A percentile compares a stretch with the other conserved stretches of the same genome.
These are phyloP conservation scores for Saitozyma sp. DNA, from an alignment of 768 basidiomycete genomes.

Conservation along the genomic window DNA sequence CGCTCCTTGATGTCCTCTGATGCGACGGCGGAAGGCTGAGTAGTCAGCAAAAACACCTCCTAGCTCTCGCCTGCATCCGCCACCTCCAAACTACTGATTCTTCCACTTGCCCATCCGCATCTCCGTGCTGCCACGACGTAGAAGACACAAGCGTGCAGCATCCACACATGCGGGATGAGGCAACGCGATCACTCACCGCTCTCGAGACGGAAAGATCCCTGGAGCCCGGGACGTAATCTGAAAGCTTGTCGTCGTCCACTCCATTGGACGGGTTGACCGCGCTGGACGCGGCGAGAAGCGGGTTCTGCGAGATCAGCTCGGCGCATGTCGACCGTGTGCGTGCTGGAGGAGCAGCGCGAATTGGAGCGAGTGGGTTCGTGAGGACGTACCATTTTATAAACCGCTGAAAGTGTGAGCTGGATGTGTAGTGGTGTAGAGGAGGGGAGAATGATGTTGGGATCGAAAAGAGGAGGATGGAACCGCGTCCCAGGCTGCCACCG, in stretches of 20 bases:
- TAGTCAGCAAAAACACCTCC: conserved; percentile 4
- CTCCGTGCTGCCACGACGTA: not conserved
- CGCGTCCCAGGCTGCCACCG: not conserved
- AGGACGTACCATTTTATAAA: conserved; percentile 11
- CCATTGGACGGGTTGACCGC: conserved; percentile 4
- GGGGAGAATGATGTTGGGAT: too few relatives aligned
- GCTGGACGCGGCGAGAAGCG: conserved; percentile 33
- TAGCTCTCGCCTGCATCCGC: not conserved
- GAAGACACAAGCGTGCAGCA: too few relatives aligned
- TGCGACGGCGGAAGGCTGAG: conserved; percentile 57
- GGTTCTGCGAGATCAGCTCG: conserved; percentile 28
- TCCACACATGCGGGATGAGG: not conserved
- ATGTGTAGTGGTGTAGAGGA: too few relatives aligned
- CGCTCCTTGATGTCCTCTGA: conserved; percentile 65
- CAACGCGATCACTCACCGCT: conserved; percentile 60
- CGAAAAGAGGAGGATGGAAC: conserved; percentile 3
- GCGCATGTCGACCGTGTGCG: not conserved
- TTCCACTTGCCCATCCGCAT: not conserved
- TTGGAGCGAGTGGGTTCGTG: too few relatives aligned
- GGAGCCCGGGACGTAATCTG: conserved; percentile 78
- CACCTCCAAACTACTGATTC: too few relatives aligned
- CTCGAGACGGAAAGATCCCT: conserved; percentile 76
- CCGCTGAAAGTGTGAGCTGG: not conserved
- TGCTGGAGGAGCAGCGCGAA: too few relatives aligned
- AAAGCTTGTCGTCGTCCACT: conserved; percentile 77